Evolutionary conservation across 805 yeast species (phyloP).

Genomic region (Lipomyces sp.): DNA sequence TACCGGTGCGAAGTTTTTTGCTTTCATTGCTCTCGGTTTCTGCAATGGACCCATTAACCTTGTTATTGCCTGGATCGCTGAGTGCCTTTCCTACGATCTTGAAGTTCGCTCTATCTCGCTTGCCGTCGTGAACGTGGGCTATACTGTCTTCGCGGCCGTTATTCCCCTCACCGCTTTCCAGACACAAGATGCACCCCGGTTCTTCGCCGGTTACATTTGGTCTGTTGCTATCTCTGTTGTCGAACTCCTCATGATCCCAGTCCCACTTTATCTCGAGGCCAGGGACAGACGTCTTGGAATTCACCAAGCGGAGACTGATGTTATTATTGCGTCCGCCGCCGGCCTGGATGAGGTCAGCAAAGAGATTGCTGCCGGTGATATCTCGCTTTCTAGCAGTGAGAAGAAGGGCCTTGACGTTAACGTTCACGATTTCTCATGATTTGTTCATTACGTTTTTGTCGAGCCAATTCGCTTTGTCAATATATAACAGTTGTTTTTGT

Average conservation of each 20-base stretch:
- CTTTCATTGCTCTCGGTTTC: slow-evolving; percentile 18
- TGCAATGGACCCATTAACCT: slow-evolving; percentile 18
- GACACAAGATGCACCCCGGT: slow-evolving; percentile 16
- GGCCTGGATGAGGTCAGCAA: slow-evolving; percentile 46
- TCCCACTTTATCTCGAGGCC: slow-evolving; percentile 15
- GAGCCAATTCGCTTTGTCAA: no score
- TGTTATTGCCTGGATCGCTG: slow-evolving; percentile 17
- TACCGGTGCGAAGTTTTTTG: slow-evolving; percentile 10
- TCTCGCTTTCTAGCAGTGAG: background rate
- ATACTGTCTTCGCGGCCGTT: background rate
- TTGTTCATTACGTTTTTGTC: background rate
- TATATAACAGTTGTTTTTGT: no score
- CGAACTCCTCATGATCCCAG: slow-evolving; percentile 12
- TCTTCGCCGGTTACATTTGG: slow-evolving; percentile 9
- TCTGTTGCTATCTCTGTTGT: background rate
- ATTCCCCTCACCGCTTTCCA: slow-evolving; percentile 15
- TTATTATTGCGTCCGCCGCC: slow-evolving; percentile 6
- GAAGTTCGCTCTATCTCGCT: slow-evolving; percentile 12
- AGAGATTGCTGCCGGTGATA: background rate
- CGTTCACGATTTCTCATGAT: background rate
- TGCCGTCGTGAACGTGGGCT: slow-evolving; percentile 15
- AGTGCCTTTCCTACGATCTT: background rate
- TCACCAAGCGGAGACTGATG: slow-evolving; percentile 19
- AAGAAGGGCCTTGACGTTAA: background rate
- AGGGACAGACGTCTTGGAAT: slow-evolving; percentile 18